Base-by-base conservation (phyloP, 2,329 filamentous ascomycete species). In the Acephala macrosclerotiorum region DNA sequence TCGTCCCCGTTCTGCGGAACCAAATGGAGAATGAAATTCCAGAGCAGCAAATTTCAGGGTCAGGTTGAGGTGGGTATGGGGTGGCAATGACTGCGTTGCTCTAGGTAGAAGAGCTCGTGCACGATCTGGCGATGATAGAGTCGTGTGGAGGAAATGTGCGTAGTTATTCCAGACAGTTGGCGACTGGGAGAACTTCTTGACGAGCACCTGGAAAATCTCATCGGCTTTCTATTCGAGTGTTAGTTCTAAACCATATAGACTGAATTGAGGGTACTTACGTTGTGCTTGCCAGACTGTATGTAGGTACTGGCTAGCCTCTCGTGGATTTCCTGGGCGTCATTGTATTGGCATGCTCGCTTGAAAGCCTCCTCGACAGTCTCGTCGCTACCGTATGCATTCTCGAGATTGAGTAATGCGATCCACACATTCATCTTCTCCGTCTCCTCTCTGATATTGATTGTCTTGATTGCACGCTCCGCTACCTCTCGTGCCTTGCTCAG, bases 351-450 rank as follows among this genome's bases (percentile, higher is more conserved):
- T 1, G 96, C 95, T 61, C 93, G 89, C 82, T 92, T 94, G 84
- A 99, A 98, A 8, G 94, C 89, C 35, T 92, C 89, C 20, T 97
- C 92, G 1, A 97, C 84, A 0, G 87, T 90, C 66, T 96, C 92
- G 65, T 96, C 91, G 71, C 86, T 92, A 67, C 93, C 93, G 76
- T 96, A 97, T 7, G 91, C 90, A 70, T 96, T 94, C 80, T 99
- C 96, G 72, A 99, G 82, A 81, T 99, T 98, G 73, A 99, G 87
- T 77, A 95, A 88, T 0, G 94, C 96, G 66, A 96, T 90, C 96
- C 96, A 99, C 61, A 97, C 88, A 77, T 97, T 97, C 73, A 97
- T 83, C 80, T 97, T 97, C 80, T 97, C 96, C 2, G 90, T 89
- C 77, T 97, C 92, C 77, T 97, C 94, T 29, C 92, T 89, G 67